Evolutionary conservation across 2,329 filamentous ascomycete genomes (phyloP).

Genomic region (Orbilia blumenaviensis): DNA sequence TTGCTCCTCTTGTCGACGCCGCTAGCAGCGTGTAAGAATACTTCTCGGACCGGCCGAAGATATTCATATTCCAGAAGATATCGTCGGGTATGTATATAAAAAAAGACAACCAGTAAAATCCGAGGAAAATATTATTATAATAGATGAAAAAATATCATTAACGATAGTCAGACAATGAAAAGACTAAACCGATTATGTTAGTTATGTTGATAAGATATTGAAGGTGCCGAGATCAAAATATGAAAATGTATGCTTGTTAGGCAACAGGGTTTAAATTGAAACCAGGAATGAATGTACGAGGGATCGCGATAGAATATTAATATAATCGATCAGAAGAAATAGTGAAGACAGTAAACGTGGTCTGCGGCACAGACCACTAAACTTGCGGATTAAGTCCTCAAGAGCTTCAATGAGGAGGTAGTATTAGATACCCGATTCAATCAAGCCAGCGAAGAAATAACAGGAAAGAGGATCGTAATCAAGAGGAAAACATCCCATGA

Average conservation of each 20-base stretch:
- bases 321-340: background rate
- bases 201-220: background rate
- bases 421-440: background rate
- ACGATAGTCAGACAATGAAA: background rate
- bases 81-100: background rate
- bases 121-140: background rate
- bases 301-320: background rate
- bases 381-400: background rate
- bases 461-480: background rate
- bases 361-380: background rate
- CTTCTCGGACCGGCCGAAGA: constrained; percentile 40
- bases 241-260: background rate
- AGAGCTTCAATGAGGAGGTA: background rate
- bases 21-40: constrained; percentile 21
- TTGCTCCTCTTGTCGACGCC: constrained; percentile 15
- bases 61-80: background rate
- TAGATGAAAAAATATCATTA: background rate
- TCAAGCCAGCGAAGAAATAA: background rate
- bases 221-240: too few species aligned
- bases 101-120: background rate
- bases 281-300: background rate
- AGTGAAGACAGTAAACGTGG: background rate
- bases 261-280: background rate
- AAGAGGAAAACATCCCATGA: background rate
- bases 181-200: background rate